phyloP scores from a whole-genome alignment of 2,329 filamentous ascomycete genomes.

The Aspergillus ochraceus region DNA sequence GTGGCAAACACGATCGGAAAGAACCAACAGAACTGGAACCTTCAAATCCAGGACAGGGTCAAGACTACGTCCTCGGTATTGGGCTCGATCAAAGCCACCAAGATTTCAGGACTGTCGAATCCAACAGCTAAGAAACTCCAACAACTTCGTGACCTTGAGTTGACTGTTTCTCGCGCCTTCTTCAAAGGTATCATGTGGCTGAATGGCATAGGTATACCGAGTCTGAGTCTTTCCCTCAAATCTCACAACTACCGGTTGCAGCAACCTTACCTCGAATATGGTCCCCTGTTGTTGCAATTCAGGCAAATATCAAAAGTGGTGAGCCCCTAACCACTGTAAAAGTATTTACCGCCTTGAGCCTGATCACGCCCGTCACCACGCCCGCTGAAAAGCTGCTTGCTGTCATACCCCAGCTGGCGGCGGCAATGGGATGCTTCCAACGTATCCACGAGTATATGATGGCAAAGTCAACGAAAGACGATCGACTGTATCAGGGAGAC shows the following conservation, averaged over 20 bases:
- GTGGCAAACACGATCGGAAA: not conserved
- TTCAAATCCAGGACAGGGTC: not conserved
- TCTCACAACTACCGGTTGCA: not conserved
- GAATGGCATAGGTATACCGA: not conserved
- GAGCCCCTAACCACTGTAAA: not conserved
- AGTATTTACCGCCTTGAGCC: not conserved
- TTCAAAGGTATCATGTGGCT: not conserved
- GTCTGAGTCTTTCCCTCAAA: not conserved
- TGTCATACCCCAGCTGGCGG: not conserved
- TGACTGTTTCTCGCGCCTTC: not conserved
- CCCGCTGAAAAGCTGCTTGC: not conserved
- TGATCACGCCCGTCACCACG: constrained; percentile 3
- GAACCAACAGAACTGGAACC: not conserved
- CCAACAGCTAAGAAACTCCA: not conserved
- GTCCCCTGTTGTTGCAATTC: not conserved
- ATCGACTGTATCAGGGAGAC: not conserved
- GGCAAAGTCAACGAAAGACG: not conserved
- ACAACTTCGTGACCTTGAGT: not conserved
- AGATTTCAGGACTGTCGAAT: not conserved
- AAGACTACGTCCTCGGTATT: not conserved
- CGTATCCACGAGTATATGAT: constrained; percentile 1
- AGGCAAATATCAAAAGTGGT: not conserved
- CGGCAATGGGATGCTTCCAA: not conserved
- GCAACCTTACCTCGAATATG: constrained; percentile 3
- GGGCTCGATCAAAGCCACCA: not conserved